Percentiles rank a stretch among this genome's conserved stretches.
Evolutionary conservation across 768 basidiomycete genomes (phyloP).

Genomic region (Russula emetica): DNA sequence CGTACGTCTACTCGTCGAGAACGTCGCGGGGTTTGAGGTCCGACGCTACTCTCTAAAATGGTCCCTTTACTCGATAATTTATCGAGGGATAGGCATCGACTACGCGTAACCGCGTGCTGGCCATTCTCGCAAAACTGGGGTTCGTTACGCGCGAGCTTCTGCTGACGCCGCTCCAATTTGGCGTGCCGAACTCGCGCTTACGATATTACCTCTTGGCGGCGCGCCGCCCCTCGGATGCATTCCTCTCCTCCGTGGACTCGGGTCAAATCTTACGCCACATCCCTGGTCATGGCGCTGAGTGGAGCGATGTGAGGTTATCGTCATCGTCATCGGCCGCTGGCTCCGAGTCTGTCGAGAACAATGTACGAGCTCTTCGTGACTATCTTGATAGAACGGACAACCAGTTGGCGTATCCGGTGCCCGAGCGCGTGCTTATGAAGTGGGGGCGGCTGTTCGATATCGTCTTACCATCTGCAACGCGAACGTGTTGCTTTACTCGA

Average conservation of each 20-base stretch:
- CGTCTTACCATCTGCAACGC: conserved; percentile 53
- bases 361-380: conserved; percentile 31
- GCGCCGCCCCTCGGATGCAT: conserved; percentile 36
- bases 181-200: conserved; percentile 76
- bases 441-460: conserved; percentile 83
- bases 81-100: conserved; percentile 49
- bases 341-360: conserved; percentile 17
- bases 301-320: conserved; percentile 40
- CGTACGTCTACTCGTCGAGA: conserved; percentile 62
- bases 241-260: conserved; percentile 35
- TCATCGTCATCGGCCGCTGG: conserved; percentile 14
- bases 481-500: conserved; percentile 79
- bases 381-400: conserved; percentile 41
- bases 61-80: neutral
- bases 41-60: neutral
- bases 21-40: conserved; percentile 83
- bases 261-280: conserved; percentile 47
- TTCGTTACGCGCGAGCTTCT: conserved; percentile 60
- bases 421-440: conserved; percentile 60
- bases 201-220: conserved; percentile 79
- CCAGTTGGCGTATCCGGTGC: conserved; percentile 37
- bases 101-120: conserved; percentile 54
- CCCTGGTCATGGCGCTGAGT: conserved; percentile 44
- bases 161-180: conserved; percentile 72
- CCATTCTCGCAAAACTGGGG: conserved; percentile 48